phyloP scores from a whole-genome alignment of 768 basidiomycete species.

The Mrakia hoshinonis region DNA sequence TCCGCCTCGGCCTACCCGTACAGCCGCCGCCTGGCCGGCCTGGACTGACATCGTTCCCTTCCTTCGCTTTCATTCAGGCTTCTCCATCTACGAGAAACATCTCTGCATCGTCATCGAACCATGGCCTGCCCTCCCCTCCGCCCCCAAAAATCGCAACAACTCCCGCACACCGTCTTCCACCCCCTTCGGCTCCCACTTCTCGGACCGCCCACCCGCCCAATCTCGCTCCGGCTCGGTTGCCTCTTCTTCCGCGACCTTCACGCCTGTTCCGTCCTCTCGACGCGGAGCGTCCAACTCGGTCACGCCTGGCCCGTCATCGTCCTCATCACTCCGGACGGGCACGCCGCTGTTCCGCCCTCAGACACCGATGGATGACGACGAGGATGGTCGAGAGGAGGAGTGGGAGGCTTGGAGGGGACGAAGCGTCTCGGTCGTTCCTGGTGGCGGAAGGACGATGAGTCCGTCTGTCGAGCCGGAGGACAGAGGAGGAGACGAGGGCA shows the following conservation, averaged over 20 bases:
- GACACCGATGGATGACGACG: slow-evolving; percentile 5
- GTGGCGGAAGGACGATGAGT: background rate
- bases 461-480: background rate
- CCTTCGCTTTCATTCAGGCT: slow-evolving; percentile 6
- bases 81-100: slow-evolving; percentile 22
- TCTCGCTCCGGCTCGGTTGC: background rate
- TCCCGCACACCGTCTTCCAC: background rate
- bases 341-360: slow-evolving; percentile 14
- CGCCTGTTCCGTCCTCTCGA: background rate
- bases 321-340: background rate
- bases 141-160: background rate
- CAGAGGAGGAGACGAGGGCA: background rate
- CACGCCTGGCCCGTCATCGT: background rate
- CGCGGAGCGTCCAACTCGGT: background rate
- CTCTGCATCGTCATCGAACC: slow-evolving; percentile 26
- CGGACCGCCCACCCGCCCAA: slow-evolving; percentile 11
- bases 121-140: slow-evolving; percentile 26
- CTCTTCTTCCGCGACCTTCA: background rate
- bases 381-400: background rate
- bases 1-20: background rate
- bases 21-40: background rate
- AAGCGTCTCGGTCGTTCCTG: slow-evolving; percentile 5
- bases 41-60: background rate
- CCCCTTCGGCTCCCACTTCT: background rate
- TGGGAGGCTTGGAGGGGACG: slow-evolving; percentile 16